phyloP scores from a whole-genome alignment of 257 asterid genomes.

The Mentha longifolia region DNA sequence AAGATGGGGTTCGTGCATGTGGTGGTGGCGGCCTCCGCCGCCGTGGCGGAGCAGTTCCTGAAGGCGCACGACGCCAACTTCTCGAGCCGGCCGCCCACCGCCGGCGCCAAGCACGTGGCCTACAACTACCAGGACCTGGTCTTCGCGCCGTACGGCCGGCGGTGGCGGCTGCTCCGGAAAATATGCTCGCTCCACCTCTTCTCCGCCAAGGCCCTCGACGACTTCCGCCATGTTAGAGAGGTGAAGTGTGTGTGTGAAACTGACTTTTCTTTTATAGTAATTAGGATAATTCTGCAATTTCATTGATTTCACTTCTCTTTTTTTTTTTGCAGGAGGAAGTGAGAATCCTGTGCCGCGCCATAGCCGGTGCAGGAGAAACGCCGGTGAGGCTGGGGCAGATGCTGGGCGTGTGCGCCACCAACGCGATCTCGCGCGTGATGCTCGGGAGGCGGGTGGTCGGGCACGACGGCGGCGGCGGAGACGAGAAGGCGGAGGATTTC shows the following conservation, averaged over 20 bases:
- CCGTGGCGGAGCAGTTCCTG: slow-evolving; percentile 76
- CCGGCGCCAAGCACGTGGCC: slow-evolving; percentile 84
- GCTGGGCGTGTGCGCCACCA: slow-evolving; percentile 70
- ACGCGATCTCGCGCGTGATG: slow-evolving; percentile 73
- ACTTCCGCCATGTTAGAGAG: slow-evolving; percentile 73
- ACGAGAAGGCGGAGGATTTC: slow-evolving; percentile 79
- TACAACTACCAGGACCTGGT: slow-evolving; percentile 87
- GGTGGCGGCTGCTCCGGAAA: slow-evolving; percentile 87
- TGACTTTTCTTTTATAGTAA: no score
- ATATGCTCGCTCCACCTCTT: slow-evolving; percentile 75
- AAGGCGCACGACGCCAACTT: slow-evolving; percentile 76
- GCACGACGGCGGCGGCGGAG: slow-evolving; percentile 53
- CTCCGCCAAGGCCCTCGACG: slow-evolving; percentile 81
- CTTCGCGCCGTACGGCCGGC: slow-evolving; percentile 91
- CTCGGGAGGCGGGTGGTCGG: slow-evolving; percentile 74
- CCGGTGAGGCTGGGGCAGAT: slow-evolving; percentile 57
- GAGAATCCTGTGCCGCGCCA: slow-evolving; percentile 47
- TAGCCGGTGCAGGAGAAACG: slow-evolving; percentile 46
- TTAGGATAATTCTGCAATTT: no score
- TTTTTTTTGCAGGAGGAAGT: slow-evolving; percentile 61
- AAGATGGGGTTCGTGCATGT: slow-evolving; percentile 76
- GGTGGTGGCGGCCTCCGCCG: slow-evolving; percentile 81
- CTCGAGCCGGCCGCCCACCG: slow-evolving; percentile 79
- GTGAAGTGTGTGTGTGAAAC: slow-evolving; percentile 33
- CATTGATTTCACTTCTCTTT: background rate